Evolutionary conservation across 2,329 filamentous ascomycete species (phyloP), one percentile per base, ranked within the genome.

Genomic region (Harringtonia lauricola): DNA sequence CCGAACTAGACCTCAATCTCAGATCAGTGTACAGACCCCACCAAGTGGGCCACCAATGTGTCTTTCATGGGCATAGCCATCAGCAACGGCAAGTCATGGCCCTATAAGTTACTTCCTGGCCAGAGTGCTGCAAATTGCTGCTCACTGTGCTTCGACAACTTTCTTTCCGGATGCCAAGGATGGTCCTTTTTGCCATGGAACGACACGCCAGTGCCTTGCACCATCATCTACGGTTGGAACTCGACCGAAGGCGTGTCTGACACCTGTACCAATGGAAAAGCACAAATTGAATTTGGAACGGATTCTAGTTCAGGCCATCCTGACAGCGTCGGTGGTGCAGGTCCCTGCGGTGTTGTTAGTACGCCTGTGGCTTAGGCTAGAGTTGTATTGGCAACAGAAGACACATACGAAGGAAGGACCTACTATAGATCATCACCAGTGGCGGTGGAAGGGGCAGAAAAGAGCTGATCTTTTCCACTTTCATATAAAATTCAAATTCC

Each of bases 1-100:
- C 17, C 8, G 18, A 26, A 26, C 10, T 10, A 26, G 24, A 26
- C 24, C 10, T 36, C 28, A 19, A 44, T n/a, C 30, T 34, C 28
- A 6, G 26, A 31, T 8, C 33, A 39, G n/a, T 48, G 47, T 29
- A 4, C 28, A n/a, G 12, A 40, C 13, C 24, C 36, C 7, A 18
- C 26, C 26, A 19, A 17, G 3, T 49, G 43, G 45, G 24, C 24
- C 12, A n/a, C 33, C 8, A 45, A 47, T 18, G 40, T 44, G 2
- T 42, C 43, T 4, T 49, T 34, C 18, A 39, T 49, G 22, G 48
- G 48, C 5, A 31, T 47, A 10, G 31, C 29, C 31, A 21, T 18
- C 9, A 36, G 30, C 21, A 21, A 21, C 13, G 39, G 39, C 28
- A 34, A 15, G 35, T 26, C 9, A 22, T 42, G 17, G 13, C 21